A percentile compares a stretch with the other conserved stretches of the same genome.
Evolutionary conservation across 495 filamentous ascomycete species (phyloP).

Genomic region (Annulohypoxylon nitens): DNA sequence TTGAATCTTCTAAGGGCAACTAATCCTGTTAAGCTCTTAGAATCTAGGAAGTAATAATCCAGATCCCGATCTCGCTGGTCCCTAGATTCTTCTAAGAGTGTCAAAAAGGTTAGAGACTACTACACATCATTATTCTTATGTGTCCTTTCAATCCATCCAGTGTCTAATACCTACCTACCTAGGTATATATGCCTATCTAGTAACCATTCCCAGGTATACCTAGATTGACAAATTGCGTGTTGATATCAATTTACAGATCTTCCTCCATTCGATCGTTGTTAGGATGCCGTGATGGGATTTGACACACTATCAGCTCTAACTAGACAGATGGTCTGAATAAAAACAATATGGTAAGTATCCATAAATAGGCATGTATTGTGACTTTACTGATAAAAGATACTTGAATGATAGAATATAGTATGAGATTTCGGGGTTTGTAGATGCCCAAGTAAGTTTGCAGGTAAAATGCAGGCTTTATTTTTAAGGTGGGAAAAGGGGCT

Average conservation of each 20-base stretch:
- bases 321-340: too few relatives aligned
- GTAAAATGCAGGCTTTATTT: background rate
- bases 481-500: background rate
- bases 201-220: too few relatives aligned
- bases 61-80: background rate
- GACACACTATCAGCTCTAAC: too few relatives aligned
- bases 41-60: background rate
- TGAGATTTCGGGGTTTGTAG: background rate
- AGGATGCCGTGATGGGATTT: too few relatives aligned
- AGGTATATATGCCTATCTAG: too few relatives aligned
- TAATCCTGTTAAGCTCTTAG: background rate
- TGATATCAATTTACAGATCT: too few relatives aligned
- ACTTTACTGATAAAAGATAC: too few relatives aligned
- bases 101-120: background rate
- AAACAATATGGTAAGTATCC: too few relatives aligned
- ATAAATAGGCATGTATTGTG: too few relatives aligned
- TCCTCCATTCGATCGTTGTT: too few relatives aligned
- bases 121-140: background rate
- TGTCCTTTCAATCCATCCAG: background rate
- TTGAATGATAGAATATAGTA: background rate
- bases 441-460: background rate
- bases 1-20: background rate
- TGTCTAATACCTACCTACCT: too few relatives aligned
- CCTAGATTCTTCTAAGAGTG: background rate
- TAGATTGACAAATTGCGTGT: too few relatives aligned